phyloP scores from a whole-genome alignment of 306 rosid genomes.

The Cucurbita pepo region DNA sequence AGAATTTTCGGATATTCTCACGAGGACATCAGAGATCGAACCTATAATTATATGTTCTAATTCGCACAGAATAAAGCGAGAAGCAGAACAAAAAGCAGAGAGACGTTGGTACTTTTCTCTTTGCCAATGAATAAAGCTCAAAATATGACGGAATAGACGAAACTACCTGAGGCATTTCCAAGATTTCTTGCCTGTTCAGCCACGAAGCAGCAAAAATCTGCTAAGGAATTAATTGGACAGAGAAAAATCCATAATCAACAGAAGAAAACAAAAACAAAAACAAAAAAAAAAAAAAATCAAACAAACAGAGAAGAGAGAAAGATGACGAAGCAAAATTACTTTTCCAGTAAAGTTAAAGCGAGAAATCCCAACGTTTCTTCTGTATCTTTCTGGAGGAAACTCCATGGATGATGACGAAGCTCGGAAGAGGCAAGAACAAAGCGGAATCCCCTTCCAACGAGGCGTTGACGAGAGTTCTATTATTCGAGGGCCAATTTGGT shows the following conservation, averaged over 20 bases:
- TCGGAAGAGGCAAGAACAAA: background rate
- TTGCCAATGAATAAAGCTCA: background rate
- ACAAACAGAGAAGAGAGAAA: background rate
- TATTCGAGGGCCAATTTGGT: background rate
- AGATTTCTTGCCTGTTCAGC: slow-evolving; percentile 40
- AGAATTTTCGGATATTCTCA: background rate
- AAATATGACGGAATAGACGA: background rate
- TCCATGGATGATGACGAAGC: slow-evolving; percentile 6
- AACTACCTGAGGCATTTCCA: slow-evolving; percentile 94
- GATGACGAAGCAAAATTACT: slow-evolving; percentile 12
- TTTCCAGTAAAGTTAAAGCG: slow-evolving; percentile 48
- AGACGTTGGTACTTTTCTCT: background rate
- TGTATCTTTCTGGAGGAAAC: slow-evolving; percentile 19
- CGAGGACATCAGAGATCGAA: background rate
- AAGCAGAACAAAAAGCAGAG: background rate
- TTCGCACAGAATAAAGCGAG: background rate
- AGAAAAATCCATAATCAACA: background rate
- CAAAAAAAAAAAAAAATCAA: too few species aligned
- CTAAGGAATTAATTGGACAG: background rate
- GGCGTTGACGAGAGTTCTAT: background rate
- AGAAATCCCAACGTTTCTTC: slow-evolving; percentile 66
- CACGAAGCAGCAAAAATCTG: slow-evolving; percentile 67
- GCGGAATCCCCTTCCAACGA: background rate
- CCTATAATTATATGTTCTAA: background rate
- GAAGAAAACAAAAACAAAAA: background rate